A percentile compares a stretch with the other conserved stretches of the same genome.
phyloP scores from a whole-genome alignment of 805 yeast genomes.

The Lipomyces yamadae region DNA sequence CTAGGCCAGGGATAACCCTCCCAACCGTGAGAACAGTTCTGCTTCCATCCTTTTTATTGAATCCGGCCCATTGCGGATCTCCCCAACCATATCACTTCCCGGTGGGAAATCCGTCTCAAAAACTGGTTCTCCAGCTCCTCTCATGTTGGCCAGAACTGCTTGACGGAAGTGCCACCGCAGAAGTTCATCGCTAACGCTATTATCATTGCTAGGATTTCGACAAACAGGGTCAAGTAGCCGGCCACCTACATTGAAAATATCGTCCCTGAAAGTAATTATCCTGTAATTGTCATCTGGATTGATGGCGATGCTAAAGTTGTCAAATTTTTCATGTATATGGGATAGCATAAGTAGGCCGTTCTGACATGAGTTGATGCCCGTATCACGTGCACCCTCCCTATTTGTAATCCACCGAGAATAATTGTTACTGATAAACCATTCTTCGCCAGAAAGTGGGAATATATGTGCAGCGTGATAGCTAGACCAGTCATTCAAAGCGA shows the following conservation, averaged over 20 bases:
- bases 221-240: slow-evolving; percentile 48
- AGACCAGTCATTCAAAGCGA: not conserved
- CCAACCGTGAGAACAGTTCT: too few species aligned
- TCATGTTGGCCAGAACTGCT: not conserved
- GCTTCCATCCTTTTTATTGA: too few species aligned
- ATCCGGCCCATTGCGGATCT: slow-evolving; percentile 38
- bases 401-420: slow-evolving; percentile 7
- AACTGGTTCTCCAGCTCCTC: not conserved
- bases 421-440: not conserved
- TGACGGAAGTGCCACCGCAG: slow-evolving; percentile 7
- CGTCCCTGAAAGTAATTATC: not conserved
- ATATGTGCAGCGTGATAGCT: not conserved
- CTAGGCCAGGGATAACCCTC: too few species aligned
- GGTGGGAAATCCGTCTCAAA: not conserved
- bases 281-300: slow-evolving; percentile 42
- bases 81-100: slow-evolving; percentile 35
- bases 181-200: slow-evolving; percentile 9
- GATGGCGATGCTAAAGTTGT: not conserved
- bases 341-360: not conserved
- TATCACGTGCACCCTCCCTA: not conserved
- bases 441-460: not conserved
- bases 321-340: not conserved
- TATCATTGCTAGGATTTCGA: slow-evolving; percentile 29
- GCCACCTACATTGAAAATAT: not conserved
- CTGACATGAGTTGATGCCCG: not conserved